Conservation (phyloP, 495 filamentous ascomycete genomes). For the Lophium mytilinum region DNA sequence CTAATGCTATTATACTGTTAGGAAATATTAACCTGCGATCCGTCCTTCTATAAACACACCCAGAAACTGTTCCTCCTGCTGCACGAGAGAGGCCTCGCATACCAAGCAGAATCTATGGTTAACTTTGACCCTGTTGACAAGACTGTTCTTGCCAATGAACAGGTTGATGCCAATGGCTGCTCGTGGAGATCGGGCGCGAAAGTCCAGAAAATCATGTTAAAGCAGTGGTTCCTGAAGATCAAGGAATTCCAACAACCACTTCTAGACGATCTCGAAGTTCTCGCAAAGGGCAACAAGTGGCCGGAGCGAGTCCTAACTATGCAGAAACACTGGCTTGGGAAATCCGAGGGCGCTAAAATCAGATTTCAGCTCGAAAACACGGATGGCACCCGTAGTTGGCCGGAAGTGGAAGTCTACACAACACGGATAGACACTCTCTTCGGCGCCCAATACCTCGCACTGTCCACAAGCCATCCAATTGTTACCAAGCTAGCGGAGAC, state of each 20-base stretch:
- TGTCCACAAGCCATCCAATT: conserved; percentile 67
- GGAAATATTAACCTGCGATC: conserved; percentile 78
- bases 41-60: conserved; percentile 80
- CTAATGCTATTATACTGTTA: conserved; percentile 29
- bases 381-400: conserved; percentile 4
- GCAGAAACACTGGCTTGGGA: conserved; percentile 86
- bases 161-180: conserved; percentile 73
- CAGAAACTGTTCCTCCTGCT: conserved; percentile 75
- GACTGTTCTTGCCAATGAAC: conserved; percentile 86
- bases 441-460: conserved; percentile 75
- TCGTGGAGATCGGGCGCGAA: conserved; percentile 86
- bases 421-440: conserved; percentile 77
- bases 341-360: conserved; percentile 62
- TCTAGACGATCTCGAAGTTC: conserved; percentile 58
- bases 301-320: conserved; percentile 72
- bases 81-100: conserved; percentile 62
- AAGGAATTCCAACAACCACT: conserved; percentile 69
- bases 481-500: conserved; percentile 51
- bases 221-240: conserved; percentile 88
- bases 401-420: conserved; percentile 65
- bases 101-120: conserved; percentile 69
- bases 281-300: conserved; percentile 58
- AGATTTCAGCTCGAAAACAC: conserved; percentile 50
- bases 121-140: conserved; percentile 88
- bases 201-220: conserved; percentile 68